phyloP scores from a whole-genome alignment of 1,139 yeast genomes.

The Candida frijolesensis region DNA sequence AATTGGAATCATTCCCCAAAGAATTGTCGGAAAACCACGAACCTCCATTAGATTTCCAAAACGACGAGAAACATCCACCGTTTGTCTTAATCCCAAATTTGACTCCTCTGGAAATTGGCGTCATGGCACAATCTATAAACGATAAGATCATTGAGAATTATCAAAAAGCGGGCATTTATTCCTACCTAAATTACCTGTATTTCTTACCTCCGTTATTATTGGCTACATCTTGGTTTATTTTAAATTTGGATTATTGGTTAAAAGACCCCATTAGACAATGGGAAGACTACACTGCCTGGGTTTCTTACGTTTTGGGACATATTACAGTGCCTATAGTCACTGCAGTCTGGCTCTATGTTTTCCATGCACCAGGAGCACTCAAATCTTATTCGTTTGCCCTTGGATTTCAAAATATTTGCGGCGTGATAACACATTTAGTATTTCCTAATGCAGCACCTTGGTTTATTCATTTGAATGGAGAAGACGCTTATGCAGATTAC shows the following conservation, averaged over 20 bases:
- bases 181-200: slow-evolving; percentile 25
- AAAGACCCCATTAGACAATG: slow-evolving; percentile 29
- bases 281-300: slow-evolving; percentile 60
- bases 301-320: slow-evolving; percentile 62
- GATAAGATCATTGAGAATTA: slow-evolving; percentile 11
- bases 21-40: slow-evolving; percentile 1
- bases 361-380: slow-evolving; percentile 63
- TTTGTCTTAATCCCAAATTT: slow-evolving; percentile 9
- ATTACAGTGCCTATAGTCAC: slow-evolving; percentile 63
- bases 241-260: slow-evolving; percentile 39
- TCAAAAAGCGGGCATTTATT: slow-evolving; percentile 11
- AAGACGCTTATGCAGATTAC: slow-evolving; percentile 54
- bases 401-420: slow-evolving; percentile 61
- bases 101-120: slow-evolving; percentile 6
- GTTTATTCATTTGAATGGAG: slow-evolving; percentile 64
- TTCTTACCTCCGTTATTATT: slow-evolving; percentile 32
- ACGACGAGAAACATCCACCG: slow-evolving; percentile 4
- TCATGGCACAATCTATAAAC: slow-evolving; percentile 12
- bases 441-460: slow-evolving; percentile 76
- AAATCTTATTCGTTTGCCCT: slow-evolving; percentile 53
- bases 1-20: slow-evolving; percentile 10
- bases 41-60: slow-evolving; percentile 12
- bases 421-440: slow-evolving; percentile 59
- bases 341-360: slow-evolving; percentile 64
- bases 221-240: slow-evolving; percentile 37